These are phyloP conservation scores for Petasospora fabianii DNA, from an alignment of 1,139 yeast genomes.

Conservation along the genomic window DNA sequence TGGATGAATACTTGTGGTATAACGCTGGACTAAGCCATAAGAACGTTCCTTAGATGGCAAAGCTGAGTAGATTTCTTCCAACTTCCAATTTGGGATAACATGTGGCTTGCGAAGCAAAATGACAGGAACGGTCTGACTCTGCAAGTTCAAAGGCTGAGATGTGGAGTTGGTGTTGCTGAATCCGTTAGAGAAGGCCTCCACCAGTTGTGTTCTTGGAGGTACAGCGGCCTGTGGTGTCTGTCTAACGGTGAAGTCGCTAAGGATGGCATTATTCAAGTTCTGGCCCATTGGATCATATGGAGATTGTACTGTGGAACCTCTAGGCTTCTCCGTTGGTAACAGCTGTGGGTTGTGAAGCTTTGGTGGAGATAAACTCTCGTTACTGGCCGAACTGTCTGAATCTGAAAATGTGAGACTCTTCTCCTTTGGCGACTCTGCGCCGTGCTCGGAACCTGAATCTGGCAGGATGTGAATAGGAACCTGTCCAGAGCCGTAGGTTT, in stretches of 20 bases:
- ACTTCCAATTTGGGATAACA: conserved; percentile 19
- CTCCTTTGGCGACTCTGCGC: conserved; percentile 16
- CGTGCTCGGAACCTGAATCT: conserved; percentile 14
- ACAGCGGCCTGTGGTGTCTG: conserved; percentile 18
- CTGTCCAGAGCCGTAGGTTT: conserved; percentile 2
- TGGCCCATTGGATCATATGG: conserved; percentile 9
- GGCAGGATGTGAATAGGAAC: conserved; percentile 11
- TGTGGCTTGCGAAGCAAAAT: conserved; percentile 24
- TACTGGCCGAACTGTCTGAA: conserved; percentile 25
- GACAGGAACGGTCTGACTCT: conserved; percentile 23
- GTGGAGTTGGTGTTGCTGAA: conserved; percentile 12
- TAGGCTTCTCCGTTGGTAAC: conserved; percentile 21
- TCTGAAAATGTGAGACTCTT: conserved; percentile 23
- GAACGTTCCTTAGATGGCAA: conserved; percentile 44
- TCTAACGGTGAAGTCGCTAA: conserved; percentile 22
- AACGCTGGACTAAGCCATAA: conserved; percentile 45
- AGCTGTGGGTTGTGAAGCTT: conserved; percentile 24
- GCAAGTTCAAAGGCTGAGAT: conserved; percentile 10
- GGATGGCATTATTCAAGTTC: conserved; percentile 16
- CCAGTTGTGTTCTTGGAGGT: conserved; percentile 13
- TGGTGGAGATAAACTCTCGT: conserved; percentile 27
- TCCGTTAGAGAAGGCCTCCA: conserved; percentile 18
- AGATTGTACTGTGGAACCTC: conserved; percentile 3
- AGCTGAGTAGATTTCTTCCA: conserved; percentile 26
- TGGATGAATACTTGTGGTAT: conserved; percentile 50